Evolutionary conservation across 768 basidiomycete species (phyloP).

Genomic region (Trametes villosa): DNA sequence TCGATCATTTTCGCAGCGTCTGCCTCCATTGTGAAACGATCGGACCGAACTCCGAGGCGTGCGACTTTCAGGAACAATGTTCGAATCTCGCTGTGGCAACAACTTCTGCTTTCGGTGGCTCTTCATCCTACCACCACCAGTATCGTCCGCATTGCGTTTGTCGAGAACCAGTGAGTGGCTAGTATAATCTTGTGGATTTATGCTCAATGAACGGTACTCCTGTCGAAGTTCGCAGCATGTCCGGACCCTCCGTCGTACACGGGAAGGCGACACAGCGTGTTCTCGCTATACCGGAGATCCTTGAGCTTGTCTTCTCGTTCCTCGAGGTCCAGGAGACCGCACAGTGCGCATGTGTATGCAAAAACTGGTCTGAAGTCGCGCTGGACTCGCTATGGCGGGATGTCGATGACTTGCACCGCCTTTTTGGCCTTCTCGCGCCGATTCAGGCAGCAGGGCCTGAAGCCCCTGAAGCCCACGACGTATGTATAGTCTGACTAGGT

Average conservation of each 20-base stretch:
- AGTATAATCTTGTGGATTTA: neutral
- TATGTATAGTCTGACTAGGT: neutral
- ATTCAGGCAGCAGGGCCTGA: slow-evolving; percentile 30
- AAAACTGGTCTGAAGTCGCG: slow-evolving; percentile 59
- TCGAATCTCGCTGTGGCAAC: neutral
- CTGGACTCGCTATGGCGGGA: slow-evolving; percentile 63
- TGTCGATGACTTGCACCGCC: slow-evolving; percentile 47
- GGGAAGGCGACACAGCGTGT: slow-evolving; percentile 40
- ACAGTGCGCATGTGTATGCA: slow-evolving; percentile 58
- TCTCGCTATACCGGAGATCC: slow-evolving; percentile 59
- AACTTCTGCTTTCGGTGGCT: neutral
- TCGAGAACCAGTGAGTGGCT: neutral
- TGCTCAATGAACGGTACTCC: neutral
- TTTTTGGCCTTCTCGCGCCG: slow-evolving; percentile 56
- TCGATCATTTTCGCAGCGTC: no score
- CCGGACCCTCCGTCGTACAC: no score
- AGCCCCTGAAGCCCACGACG: slow-evolving; percentile 3
- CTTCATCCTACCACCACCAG: neutral
- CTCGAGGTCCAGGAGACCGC: slow-evolving; percentile 47
- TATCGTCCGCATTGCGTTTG: neutral
- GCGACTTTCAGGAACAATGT: neutral
- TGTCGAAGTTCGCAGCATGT: no score
- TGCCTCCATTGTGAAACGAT: no score
- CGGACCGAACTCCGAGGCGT: no score
- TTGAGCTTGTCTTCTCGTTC: slow-evolving; percentile 58